These are phyloP conservation scores for carrot (Daucus carota) DNA, from an alignment of 129 eudicot species.

Conservation along the genomic window DNA sequence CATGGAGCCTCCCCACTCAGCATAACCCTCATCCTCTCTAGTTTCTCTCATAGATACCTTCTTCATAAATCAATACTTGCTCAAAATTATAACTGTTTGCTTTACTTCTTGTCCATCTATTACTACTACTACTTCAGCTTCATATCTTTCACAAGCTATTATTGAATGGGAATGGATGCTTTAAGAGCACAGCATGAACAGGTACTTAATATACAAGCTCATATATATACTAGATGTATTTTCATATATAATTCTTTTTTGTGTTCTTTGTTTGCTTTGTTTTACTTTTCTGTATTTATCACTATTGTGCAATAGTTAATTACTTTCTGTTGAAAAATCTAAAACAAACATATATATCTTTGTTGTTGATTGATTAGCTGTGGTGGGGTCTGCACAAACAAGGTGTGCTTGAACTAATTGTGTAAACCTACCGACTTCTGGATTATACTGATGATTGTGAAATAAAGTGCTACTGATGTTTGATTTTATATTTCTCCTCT, in stretches of 20 bases:
- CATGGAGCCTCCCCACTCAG: slow-evolving; percentile 40
- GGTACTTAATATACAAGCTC: no score
- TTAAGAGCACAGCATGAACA: not conserved
- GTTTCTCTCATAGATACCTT: no score
- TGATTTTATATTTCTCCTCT: not conserved
- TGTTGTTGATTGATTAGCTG: not conserved
- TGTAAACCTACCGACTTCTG: not conserved
- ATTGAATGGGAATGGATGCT: not conserved
- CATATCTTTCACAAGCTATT: not conserved
- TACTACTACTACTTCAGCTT: not conserved
- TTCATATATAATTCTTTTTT: no score
- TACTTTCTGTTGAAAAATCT: no score
- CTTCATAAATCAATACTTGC: no score
- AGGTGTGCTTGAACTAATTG: not conserved
- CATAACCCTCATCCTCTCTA: slow-evolving; percentile 2
- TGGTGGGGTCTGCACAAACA: not conserved
- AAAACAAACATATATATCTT: no score
- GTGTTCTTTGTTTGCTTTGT: no score
- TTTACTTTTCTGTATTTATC: no score
- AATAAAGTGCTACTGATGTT: no score
- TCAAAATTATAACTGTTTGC: not conserved
- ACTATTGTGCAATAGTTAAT: no score
- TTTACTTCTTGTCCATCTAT: not conserved
- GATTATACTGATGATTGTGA: no score
- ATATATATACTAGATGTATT: no score